phyloP scores from a whole-genome alignment of 768 basidiomycete genomes.

The Lactarius indigo region DNA sequence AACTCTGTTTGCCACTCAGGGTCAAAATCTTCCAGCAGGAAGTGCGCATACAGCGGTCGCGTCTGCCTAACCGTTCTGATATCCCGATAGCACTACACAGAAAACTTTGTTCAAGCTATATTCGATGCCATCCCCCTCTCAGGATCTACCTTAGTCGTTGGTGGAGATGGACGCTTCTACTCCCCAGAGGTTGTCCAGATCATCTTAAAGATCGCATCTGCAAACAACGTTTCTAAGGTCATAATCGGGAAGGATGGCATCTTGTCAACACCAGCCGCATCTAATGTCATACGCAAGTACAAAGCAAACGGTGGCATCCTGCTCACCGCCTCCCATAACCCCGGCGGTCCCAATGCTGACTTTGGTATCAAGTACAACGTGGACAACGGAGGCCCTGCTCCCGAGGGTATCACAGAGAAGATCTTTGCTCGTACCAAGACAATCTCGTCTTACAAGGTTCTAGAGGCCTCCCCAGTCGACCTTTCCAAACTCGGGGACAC shows the following conservation, averaged over 20 bases:
- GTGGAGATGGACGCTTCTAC: constrained; percentile 96
- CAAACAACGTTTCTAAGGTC: constrained; percentile 87
- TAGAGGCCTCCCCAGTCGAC: constrained; percentile 75
- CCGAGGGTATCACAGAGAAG: constrained; percentile 93
- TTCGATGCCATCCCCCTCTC: constrained; percentile 82
- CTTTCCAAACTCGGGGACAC: constrained; percentile 77
- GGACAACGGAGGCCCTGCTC: constrained; percentile 95
- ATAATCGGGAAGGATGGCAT: constrained; percentile 91
- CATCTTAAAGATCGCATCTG: constrained; percentile 91
- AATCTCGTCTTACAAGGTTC: constrained; percentile 79
- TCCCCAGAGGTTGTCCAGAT: constrained; percentile 82
- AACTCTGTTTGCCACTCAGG: constrained; percentile 39
- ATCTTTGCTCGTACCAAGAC: constrained; percentile 91
- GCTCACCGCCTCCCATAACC: constrained; percentile 96
- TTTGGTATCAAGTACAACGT: constrained; percentile 99
- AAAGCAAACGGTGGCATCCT: constrained; percentile 97
- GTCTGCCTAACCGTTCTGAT: constrained; percentile 25
- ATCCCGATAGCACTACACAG: constrained; percentile 79
- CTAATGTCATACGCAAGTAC: constrained; percentile 92
- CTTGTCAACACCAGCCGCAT: constrained; percentile 95
- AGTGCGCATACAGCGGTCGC: constrained; percentile 42
- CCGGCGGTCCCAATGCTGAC: constrained; percentile 96
- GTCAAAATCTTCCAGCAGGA: constrained; percentile 98
- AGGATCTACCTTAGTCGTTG: constrained; percentile 85
- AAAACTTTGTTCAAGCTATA: constrained; percentile 97